phyloP scores from a whole-genome alignment of 345 rosid species.

The Alliaria petiolata region DNA sequence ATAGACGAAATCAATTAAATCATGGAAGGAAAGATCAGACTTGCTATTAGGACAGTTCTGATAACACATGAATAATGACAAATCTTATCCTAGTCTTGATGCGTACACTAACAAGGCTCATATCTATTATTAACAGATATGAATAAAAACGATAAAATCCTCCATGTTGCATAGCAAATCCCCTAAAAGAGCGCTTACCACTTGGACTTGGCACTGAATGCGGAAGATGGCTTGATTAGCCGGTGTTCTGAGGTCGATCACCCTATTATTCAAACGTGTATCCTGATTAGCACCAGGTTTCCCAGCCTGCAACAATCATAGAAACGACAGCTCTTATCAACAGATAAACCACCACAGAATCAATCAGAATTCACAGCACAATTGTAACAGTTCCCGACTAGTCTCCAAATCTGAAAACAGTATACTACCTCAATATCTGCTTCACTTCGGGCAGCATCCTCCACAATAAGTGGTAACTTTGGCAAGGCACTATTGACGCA shows the following conservation, averaged over 20 bases:
- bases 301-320: not conserved
- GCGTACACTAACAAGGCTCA: not conserved
- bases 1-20: too few relatives aligned
- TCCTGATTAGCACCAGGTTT: not conserved
- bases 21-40: too few relatives aligned
- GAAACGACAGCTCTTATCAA: slow-evolving; percentile 7
- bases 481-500: slow-evolving; percentile 56
- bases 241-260: not conserved
- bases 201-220: not conserved
- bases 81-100: not conserved
- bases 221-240: not conserved
- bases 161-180: not conserved
- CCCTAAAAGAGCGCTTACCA: not conserved
- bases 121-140: too few relatives aligned
- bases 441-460: slow-evolving; percentile 85
- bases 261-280: not conserved
- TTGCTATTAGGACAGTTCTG: too few relatives aligned
- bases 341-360: not conserved
- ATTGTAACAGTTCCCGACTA: too few relatives aligned
- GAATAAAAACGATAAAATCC: not conserved
- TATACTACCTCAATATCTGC: slow-evolving; percentile 48
- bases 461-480: slow-evolving; percentile 60
- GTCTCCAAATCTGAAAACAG: not conserved
- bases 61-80: too few relatives aligned
- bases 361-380: not conserved